These are phyloP conservation scores for Cercospora brassicicola DNA, from an alignment of 2,329 filamentous ascomycete species.

Conservation along the genomic window DNA sequence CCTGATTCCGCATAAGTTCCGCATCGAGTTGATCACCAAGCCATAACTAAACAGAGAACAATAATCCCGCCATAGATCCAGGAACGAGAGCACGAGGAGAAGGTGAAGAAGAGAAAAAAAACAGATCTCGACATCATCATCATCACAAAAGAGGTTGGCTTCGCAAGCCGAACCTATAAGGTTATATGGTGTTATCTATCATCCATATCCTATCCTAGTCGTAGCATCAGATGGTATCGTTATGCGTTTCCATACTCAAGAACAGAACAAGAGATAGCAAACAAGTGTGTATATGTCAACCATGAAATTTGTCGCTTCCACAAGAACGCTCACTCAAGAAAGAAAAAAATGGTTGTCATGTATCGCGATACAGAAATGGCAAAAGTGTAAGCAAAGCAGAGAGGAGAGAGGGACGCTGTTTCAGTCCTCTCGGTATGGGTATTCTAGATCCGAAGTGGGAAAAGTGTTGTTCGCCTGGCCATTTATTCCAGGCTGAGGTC, in stretches of 20 bases:
- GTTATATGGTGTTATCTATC: not conserved
- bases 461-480: not conserved
- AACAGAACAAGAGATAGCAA: not conserved
- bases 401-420: not conserved
- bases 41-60: too few species aligned
- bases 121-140: too few species aligned
- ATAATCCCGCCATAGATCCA: too few species aligned
- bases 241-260: not conserved
- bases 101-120: too few species aligned
- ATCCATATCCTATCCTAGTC: not conserved
- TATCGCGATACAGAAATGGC: constrained; percentile 1
- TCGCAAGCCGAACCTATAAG: not conserved
- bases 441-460: not conserved
- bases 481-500: not conserved
- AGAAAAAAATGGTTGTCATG: not conserved
- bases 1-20: too few species aligned
- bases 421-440: not conserved
- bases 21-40: too few species aligned
- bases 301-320: not conserved
- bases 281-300: not conserved
- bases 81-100: too few species aligned
- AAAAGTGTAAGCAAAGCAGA: not conserved
- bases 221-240: constrained; percentile 9
- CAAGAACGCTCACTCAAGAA: not conserved
- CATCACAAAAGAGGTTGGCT: not conserved